Evolutionary conservation across 108 stramenopile genomes (phyloP), one percentile per base, ranked within the genome.

Genomic region (Ochromonas danica): DNA sequence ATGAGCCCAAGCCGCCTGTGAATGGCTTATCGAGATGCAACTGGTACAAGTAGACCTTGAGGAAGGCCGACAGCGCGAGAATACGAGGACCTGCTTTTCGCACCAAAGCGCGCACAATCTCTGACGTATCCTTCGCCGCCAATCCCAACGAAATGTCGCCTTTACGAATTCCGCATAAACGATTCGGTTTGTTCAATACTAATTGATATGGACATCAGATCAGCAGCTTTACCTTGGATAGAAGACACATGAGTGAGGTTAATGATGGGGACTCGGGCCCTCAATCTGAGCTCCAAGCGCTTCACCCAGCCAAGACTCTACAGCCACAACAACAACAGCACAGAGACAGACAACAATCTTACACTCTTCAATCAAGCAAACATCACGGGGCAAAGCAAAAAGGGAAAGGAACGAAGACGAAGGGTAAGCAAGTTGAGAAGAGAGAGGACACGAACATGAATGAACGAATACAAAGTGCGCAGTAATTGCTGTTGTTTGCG

Each of bases 1-100:
- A 96, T 6, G 90, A 91, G 2, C 95, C 95, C 1, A 96, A 81
- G 45, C 95, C 94, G 36, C 95, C 95, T 36, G 90, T 91, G 79
- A 93, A 96, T 10, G 95, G 94, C 77, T 92, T 92, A 85, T 94
- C 95, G 1, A 96, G 81, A 3, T 81, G 87, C 81, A 90, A 87
- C 78, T 94, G 93, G 38, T 81, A 75, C 81, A 94, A 80, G 17
- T 94, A 71, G 2, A 92, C 82, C 80, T 96, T 91, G 41, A 93
- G 40, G 27, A 75, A 36, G 14, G 36, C 28, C 17, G 40, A 42
- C 51, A 75, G 51, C 36, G 6, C 40, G 3, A 27, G 36, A 10
- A 75, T 6, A 14, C n/a, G 28, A 6, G 36, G 14, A 6, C 72
- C 72, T 6, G 14, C 3, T 28, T 10, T 35, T 41, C 10, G 3